Base-by-base conservation (phyloP, 306 rosid species). In the Malus fusca region DNA sequence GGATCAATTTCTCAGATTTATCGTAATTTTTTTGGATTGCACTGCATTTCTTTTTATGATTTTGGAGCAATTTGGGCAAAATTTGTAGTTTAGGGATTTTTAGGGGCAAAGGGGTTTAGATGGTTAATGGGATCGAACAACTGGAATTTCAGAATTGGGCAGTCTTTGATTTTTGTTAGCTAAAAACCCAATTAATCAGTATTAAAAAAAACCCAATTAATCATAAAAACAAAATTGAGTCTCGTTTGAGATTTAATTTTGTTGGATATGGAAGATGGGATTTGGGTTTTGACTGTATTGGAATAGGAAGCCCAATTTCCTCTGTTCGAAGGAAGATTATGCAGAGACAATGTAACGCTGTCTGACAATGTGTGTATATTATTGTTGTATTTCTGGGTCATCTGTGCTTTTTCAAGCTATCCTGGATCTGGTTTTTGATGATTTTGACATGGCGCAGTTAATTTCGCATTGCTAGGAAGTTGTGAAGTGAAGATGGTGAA, bases 401-500 rank as follows among this genome's bases (percentile, higher is more conserved):
- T 69, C 18, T 71, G 65, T 40, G 11, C 33, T 25, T 62, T 28
- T 66, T 42, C 71, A 56, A 4, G 13, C 23, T 63, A 69, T 76
- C 35, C 68, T 71, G 71, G 55, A 69, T 82, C 51, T 12, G 71
- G 59, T 70, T 69, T 33, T 77, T 76, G 75, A 56, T 73, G 53
- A 69, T 62, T 0, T 48, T 73, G 68, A 23, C 68, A 11, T 63
- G 63, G 12, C 68, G 71, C 73, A 77, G 86, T 72, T 56, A 53
- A 31, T 62, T 37, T 81, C 10, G 65, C 30, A 77, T 52, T 73
- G 80, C 69, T 59, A 37, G 61, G 68, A 76, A 73, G 72, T 76
- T 77, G 83, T 69, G 73, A 83, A 75, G 75, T 37, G 75, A 88
- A 90, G 87, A 95, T 95, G 98, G 98, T 92, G 83, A 95, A 92